Base-by-base conservation (phyloP, 2,329 filamentous ascomycete genomes). In the Aulographum hederae region DNA sequence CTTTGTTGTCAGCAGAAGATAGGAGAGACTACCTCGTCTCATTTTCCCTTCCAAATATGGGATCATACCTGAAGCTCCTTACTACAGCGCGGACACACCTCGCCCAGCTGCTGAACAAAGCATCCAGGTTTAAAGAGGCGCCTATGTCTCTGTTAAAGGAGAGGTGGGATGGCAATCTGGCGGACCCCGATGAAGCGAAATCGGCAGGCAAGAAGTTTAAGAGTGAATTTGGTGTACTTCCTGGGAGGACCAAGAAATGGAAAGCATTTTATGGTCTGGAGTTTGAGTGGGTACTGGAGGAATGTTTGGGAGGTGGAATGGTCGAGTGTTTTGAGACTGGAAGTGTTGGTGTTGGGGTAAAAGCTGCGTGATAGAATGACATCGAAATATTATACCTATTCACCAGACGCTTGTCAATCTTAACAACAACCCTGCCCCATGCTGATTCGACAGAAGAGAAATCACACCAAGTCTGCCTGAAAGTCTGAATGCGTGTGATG, bases 291-390 rank as follows among this genome's bases (percentile, higher is more conserved):
- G 60, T 78, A 12, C 47, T 84, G 26, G 71, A 67, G 26, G 76
- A 82, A 48, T 77, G 74, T 27, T 60, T 79, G 16, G 78, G 77
- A 0, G 60, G 71, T 18, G 78, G 78, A 2, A 45, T 75, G 12
- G 64, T 82, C 3, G 78, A 85, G 51, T 54, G 79, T 11, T 85
- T 85, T 48, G 69, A 80, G 44, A 84, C 78, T 10, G 63, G 73
- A 11, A 77, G 69, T 42, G 74, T 82, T n/a, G 78, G 78, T 2
- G 60, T 66, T 37, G 78, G 69, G 8, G 64, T 80, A 2, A 46
- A 57, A 33, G 41, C 35, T n/a, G 32, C 34, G 12, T 40, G 37
- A 40, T 28, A 13, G 21, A 13, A 10, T 25, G 21, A 25, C n/a
- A n/a, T n/a, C n/a, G n/a, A n/a, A n/a, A n/a, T n/a, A n/a, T n/a